These are phyloP conservation scores for Cicer judaicum DNA, from an alignment of 306 rosid genomes.

Conservation along the genomic window DNA sequence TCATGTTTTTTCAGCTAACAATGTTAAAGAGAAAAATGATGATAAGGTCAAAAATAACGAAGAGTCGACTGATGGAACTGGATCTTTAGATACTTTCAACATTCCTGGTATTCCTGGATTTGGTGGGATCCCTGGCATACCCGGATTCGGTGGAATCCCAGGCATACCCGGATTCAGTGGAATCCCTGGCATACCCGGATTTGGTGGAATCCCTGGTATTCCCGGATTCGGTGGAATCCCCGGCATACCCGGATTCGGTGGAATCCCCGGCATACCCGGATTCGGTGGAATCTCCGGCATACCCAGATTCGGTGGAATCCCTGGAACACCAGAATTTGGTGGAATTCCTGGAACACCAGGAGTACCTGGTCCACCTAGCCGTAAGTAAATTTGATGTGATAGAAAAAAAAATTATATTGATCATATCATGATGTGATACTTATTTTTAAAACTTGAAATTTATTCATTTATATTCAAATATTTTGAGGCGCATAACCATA, in stretches of 20 bases:
- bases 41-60: too few species aligned
- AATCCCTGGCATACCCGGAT: background rate
- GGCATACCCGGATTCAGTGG: background rate
- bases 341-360: background rate
- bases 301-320: background rate
- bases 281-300: too few species aligned
- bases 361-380: too few species aligned
- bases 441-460: background rate
- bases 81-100: background rate
- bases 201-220: background rate
- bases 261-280: too few species aligned
- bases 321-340: background rate
- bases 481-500: constrained; percentile 90
- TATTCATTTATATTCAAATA: background rate
- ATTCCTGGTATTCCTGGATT: background rate
- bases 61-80: too few species aligned
- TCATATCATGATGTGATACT: background rate
- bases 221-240: background rate
- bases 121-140: too few species aligned
- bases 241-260: too few species aligned
- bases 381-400: background rate
- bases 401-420: background rate
- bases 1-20: background rate
- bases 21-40: too few species aligned
- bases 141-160: background rate